Conservation (phyloP, 2,329 filamentous ascomycete genomes). For the Pseudogymnoascus sp. region DNA sequence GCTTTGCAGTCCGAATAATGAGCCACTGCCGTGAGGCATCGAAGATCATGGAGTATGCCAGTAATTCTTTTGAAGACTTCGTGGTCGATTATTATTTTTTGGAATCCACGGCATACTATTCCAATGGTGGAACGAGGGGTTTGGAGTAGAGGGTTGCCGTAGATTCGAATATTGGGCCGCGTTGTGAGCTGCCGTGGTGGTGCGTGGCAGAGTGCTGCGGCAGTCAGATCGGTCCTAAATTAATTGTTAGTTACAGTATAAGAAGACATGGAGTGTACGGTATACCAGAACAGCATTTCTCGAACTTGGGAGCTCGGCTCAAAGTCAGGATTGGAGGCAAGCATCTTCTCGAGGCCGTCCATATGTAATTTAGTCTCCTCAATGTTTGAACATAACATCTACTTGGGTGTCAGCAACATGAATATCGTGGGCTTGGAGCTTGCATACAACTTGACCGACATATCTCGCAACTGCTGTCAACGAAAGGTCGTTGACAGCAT, state of each 20-base stretch:
- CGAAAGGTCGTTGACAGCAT: constrained; percentile 1
- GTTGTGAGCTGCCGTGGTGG: neutral
- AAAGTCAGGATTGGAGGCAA: neutral
- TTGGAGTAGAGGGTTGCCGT: neutral
- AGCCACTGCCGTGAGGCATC: constrained; percentile 4
- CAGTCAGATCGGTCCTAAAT: constrained; percentile 6
- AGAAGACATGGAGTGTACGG: neutral
- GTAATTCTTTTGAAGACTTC: neutral
- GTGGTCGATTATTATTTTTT: neutral
- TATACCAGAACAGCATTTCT: constrained; percentile 10
- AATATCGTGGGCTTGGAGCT: neutral
- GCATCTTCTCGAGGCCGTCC: constrained; percentile 5
- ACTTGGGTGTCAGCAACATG: neutral
- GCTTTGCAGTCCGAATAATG: constrained; percentile 5
- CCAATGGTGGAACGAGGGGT: constrained; percentile 7
- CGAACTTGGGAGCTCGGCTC: neutral
- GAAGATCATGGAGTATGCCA: constrained; percentile 7
- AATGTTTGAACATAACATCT: constrained; percentile 3
- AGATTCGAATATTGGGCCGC: constrained; percentile 7
- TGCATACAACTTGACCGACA: constrained; percentile 9
- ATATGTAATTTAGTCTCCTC: constrained; percentile 8
- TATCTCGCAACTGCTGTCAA: neutral
- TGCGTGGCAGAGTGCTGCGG: constrained; percentile 1
- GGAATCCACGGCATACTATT: constrained; percentile 7
- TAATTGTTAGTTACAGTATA: neutral